A percentile compares a stretch with the other conserved stretches of the same genome.
Evolutionary conservation across 202 grass and related monocot species (phyloP).

Genomic region (Setaria italica): DNA sequence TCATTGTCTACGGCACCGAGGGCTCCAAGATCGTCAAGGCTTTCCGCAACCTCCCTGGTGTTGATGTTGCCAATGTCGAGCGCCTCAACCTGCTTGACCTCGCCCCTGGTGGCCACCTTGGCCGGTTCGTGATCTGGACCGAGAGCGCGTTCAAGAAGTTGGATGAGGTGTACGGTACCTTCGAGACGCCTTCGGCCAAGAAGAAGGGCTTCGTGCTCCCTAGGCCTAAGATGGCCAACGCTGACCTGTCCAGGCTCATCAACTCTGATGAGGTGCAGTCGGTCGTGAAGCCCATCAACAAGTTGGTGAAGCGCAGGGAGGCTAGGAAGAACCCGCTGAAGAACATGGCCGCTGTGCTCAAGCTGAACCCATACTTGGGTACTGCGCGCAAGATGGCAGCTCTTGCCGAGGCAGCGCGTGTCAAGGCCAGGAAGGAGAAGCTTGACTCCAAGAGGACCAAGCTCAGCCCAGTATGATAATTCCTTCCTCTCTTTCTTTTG

Average conservation of each 20-base stretch:
- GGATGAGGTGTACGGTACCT: slow-evolving; percentile 66
- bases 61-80: slow-evolving; percentile 76
- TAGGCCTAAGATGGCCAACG: slow-evolving; percentile 71
- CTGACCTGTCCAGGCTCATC: slow-evolving; percentile 68
- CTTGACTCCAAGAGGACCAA: slow-evolving; percentile 69
- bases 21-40: slow-evolving; percentile 82
- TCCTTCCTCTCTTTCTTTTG: background rate
- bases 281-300: slow-evolving; percentile 78
- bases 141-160: slow-evolving; percentile 84
- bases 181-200: slow-evolving; percentile 58
- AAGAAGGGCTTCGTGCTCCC: slow-evolving; percentile 79
- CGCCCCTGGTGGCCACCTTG: slow-evolving; percentile 77
- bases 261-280: slow-evolving; percentile 86
- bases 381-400: slow-evolving; percentile 67
- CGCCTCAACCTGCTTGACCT: slow-evolving; percentile 82
- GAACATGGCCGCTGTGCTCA: slow-evolving; percentile 65
- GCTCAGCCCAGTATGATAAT: slow-evolving; percentile 51
- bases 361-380: slow-evolving; percentile 64
- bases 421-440: slow-evolving; percentile 71
- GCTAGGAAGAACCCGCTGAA: slow-evolving; percentile 75
- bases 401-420: slow-evolving; percentile 57
- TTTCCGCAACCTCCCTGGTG: slow-evolving; percentile 84
- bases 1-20: slow-evolving; percentile 74
- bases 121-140: slow-evolving; percentile 82
- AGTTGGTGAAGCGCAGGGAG: slow-evolving; percentile 63